Base-by-base conservation (phyloP, 257 asterid genomes). In the Henckelia pumila region DNA sequence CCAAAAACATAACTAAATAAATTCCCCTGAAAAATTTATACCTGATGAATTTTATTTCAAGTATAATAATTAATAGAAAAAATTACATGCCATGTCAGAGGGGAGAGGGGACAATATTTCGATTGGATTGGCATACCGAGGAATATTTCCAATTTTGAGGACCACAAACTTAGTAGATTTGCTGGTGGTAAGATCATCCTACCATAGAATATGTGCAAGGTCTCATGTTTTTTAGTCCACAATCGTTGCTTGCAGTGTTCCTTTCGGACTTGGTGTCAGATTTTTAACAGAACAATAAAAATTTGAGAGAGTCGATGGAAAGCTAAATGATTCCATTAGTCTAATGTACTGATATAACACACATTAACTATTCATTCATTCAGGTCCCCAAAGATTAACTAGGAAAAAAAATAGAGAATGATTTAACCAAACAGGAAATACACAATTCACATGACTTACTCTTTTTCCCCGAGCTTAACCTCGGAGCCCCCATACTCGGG, bases 401-500 rank as follows among this genome's bases (percentile, higher is more conserved):
- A 50, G 24, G 37, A 29, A 60, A 37, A 25, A 7, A 60, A 37
- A 50, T 20, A 6, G 24, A 30, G 9, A 59, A 56, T 2, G 23
- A 68, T 16, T 20, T 0, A 57, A 26, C 28, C 16, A 28, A 22
- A 26, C 37, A 14, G n/a, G 14, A 63, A 9, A 59, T 22, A 49
- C 13, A 35, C 11, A n/a, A 65, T 35, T 26, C 24, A 35, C 28
- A 55, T 25, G 32, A 74, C 88, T 73, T 70, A 84, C 88, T 76
- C 79, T 63, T 84, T 86, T 75, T 86, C 89, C 53, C 88, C 93
- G 62, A 86, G 89, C 77, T 86, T 86, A 47, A 84, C 79, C 77
- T 78, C 76, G 59, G 86, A 69, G 30, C 88, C 94, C 67, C 88
- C 94, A 70, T 86, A 86, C 28, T 84, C 89, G 47, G 89, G 94